Evolutionary conservation across 176 grass and related monocot genomes (phyloP).

Genomic region (Oryza meyeriana): DNA sequence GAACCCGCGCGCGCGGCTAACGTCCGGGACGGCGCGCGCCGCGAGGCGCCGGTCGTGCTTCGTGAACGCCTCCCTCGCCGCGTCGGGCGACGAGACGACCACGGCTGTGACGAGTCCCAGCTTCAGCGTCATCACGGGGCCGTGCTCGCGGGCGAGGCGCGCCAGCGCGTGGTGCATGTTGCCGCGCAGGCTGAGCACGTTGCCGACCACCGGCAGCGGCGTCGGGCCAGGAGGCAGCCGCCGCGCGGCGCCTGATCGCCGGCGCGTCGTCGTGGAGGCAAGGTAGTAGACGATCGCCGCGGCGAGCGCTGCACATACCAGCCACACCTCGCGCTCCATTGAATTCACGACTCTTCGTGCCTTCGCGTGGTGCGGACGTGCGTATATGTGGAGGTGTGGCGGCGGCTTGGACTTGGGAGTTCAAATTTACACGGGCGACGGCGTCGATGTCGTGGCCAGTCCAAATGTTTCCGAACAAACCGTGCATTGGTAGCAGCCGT

Average conservation of each 20-base stretch:
- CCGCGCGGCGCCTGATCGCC: background rate
- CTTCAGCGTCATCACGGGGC: conserved; percentile 36
- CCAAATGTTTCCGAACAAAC: too few relatives aligned
- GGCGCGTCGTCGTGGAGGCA: background rate
- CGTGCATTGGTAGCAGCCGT: too few relatives aligned
- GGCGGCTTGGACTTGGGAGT: too few relatives aligned
- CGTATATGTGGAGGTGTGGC: too few relatives aligned
- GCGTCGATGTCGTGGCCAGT: too few relatives aligned
- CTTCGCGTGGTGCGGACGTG: too few relatives aligned
- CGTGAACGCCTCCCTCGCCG: conserved; percentile 20
- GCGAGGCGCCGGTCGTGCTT: conserved; percentile 11
- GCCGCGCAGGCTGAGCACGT: conserved; percentile 1
- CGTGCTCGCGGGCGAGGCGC: conserved; percentile 16
- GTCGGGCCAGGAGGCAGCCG: conserved; percentile 19
- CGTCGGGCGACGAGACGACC: conserved; percentile 35
- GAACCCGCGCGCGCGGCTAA: background rate
- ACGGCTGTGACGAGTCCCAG: conserved; percentile 23
- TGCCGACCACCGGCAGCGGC: conserved; percentile 27
- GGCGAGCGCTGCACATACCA: conserved; percentile 1
- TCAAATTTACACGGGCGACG: too few relatives aligned
- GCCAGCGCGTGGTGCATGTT: conserved; percentile 32
- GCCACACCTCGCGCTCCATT: too few relatives aligned
- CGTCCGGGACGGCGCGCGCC: background rate
- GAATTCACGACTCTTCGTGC: too few relatives aligned
- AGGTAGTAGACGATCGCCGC: conserved; percentile 3